These are phyloP conservation scores for Lipomyces sp. DNA, from an alignment of 805 yeast species.

Conservation along the genomic window DNA sequence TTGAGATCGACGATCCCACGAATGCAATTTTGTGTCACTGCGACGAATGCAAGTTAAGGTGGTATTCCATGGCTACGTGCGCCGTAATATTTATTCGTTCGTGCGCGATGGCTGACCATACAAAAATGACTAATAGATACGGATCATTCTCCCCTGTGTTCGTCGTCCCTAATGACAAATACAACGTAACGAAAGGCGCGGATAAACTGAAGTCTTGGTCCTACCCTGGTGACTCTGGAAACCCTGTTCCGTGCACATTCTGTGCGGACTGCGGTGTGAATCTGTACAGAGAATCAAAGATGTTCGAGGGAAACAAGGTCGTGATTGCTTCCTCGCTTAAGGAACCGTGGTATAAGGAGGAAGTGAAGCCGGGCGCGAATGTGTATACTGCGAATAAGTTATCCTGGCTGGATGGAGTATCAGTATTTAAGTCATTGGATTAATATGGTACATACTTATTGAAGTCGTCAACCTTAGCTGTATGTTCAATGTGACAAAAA, in stretches of 20 bases:
- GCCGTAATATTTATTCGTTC: too few relatives aligned
- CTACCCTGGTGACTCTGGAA: conserved; percentile 17
- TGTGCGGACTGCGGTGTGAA: conserved; percentile 17
- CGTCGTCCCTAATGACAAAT: conserved; percentile 7
- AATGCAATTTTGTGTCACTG: conserved; percentile 16
- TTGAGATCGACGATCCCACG: conserved; percentile 12
- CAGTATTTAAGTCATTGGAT: not conserved
- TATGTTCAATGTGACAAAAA: too few relatives aligned
- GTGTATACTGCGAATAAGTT: not conserved
- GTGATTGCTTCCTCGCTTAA: conserved; percentile 7
- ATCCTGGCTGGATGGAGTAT: conserved; percentile 5
- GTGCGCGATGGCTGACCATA: too few relatives aligned
- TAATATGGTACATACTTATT: not conserved
- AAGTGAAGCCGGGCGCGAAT: conserved; percentile 2
- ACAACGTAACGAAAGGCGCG: conserved; percentile 4
- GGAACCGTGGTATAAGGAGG: conserved; percentile 6
- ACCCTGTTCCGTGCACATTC: conserved; percentile 19
- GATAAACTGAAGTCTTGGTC: conserved; percentile 13
- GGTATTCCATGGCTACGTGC: too few relatives aligned
- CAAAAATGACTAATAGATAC: conserved; percentile 1
- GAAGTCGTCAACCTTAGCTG: too few relatives aligned
- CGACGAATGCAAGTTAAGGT: conserved; percentile 18
- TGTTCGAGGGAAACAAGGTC: conserved; percentile 2
- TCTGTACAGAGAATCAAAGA: conserved; percentile 5
- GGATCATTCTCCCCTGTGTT: conserved; percentile 10